Evolutionary conservation across 805 yeast species (phyloP).

Genomic region (Zygoascus flipseniorum): DNA sequence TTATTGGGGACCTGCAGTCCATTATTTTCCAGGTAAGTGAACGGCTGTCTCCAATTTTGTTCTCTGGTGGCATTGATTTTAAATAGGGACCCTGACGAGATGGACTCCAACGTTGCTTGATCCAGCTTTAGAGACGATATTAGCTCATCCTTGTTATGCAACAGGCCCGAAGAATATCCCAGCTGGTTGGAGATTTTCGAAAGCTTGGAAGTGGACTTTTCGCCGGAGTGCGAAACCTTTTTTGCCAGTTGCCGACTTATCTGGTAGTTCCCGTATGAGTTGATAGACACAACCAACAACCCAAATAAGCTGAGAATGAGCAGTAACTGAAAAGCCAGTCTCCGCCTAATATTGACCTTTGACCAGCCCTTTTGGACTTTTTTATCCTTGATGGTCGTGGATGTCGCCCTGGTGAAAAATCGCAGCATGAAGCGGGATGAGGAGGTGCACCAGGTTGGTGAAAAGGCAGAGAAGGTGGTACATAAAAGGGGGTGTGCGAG

Average conservation of each 20-base stretch:
- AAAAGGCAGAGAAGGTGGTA: too few relatives aligned
- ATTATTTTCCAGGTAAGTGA: not conserved
- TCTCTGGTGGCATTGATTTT: conserved; percentile 3
- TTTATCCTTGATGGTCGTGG: not conserved
- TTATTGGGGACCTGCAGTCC: not conserved
- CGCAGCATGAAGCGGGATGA: not conserved
- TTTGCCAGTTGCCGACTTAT: too few relatives aligned
- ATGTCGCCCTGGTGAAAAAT: not conserved
- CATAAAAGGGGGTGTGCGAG: too few relatives aligned
- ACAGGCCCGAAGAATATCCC: not conserved
- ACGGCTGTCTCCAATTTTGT: conserved; percentile 9
- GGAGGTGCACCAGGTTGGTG: too few relatives aligned
- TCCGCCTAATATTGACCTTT: not conserved
- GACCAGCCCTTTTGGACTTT: not conserved
- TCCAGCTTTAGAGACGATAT: conserved; percentile 2
- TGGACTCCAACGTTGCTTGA: not conserved
- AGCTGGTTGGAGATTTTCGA: conserved; percentile 1
- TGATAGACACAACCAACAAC: not conserved
- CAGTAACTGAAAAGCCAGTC: not conserved
- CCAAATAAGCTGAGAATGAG: not conserved
- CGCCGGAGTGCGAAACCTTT: not conserved
- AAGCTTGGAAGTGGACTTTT: not conserved
- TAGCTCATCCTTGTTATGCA: conserved; percentile 2
- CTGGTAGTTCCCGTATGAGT: not conserved
- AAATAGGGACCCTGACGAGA: conserved; percentile 4